Conservation (phyloP, 2,329 filamentous ascomycete species). For the Aspergillus neotritici region DNA sequence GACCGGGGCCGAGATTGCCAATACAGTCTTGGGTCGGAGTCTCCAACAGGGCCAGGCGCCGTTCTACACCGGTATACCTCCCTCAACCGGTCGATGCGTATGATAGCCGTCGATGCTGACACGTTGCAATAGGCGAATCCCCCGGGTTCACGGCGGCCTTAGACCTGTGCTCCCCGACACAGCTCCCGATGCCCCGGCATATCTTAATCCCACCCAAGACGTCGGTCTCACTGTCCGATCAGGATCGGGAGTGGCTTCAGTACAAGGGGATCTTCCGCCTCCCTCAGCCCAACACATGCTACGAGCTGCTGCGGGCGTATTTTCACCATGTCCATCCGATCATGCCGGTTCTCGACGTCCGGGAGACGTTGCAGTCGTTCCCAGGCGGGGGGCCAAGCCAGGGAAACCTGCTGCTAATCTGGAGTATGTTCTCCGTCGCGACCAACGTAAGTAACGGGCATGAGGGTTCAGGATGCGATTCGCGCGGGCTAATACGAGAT, state of each 20-base stretch:
- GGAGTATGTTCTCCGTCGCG: constrained; percentile 38
- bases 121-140: constrained; percentile 13
- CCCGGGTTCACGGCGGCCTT: constrained; percentile 19
- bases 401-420: constrained; percentile 35
- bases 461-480: too few species aligned
- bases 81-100: too few species aligned
- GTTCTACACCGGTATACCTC: constrained; percentile 19
- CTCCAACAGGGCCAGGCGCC: constrained; percentile 13
- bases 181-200: constrained; percentile 14
- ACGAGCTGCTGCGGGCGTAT: constrained; percentile 31
- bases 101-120: too few species aligned
- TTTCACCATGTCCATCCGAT: constrained; percentile 37
- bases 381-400: constrained; percentile 21
- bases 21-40: constrained; percentile 12
- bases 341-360: constrained; percentile 33
- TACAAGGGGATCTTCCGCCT: constrained; percentile 33
- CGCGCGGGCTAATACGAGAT: background rate
- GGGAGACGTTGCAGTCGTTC: constrained; percentile 24
- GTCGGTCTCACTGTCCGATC: constrained; percentile 8
- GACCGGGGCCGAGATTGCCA: constrained; percentile 19
- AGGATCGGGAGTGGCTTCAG: constrained; percentile 22
- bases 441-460: constrained; percentile 21
- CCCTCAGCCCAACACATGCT: constrained; percentile 24
- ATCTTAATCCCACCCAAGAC: constrained; percentile 15
- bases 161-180: constrained; percentile 15